Conservation (phyloP, 2,329 filamentous ascomycete species). For the Elsinoe batatas region DNA sequence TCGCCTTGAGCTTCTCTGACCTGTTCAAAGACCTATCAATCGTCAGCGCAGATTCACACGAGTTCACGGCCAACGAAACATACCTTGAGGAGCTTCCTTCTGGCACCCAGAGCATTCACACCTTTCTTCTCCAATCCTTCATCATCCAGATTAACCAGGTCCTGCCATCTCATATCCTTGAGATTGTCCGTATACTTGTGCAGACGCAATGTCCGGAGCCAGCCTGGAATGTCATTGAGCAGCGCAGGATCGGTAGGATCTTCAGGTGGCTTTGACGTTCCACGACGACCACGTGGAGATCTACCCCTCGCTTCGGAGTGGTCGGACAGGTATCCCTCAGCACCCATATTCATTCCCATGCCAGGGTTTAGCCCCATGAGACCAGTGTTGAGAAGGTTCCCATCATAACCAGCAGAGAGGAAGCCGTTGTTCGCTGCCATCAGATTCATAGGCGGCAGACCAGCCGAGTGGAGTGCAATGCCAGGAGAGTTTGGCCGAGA, state of each 20-base stretch:
- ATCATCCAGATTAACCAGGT: slow-evolving; percentile 84
- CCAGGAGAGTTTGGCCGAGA: slow-evolving; percentile 87
- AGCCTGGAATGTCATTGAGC: slow-evolving; percentile 89
- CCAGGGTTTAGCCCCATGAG: slow-evolving; percentile 63
- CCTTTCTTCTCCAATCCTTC: slow-evolving; percentile 85
- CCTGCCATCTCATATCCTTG: slow-evolving; percentile 95
- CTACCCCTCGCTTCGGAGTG: slow-evolving; percentile 83
- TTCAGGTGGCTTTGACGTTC: slow-evolving; percentile 94
- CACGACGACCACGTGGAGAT: slow-evolving; percentile 82
- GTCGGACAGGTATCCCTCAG: slow-evolving; percentile 84
- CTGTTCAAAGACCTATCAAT: slow-evolving; percentile 72
- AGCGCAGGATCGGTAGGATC: slow-evolving; percentile 87
- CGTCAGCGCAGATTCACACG: slow-evolving; percentile 23
- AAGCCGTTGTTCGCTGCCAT: slow-evolving; percentile 94
- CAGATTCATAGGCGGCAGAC: slow-evolving; percentile 53
- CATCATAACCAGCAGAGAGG: slow-evolving; percentile 70
- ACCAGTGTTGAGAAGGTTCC: slow-evolving; percentile 60
- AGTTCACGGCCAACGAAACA: slow-evolving; percentile 16
- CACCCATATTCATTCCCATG: slow-evolving; percentile 48
- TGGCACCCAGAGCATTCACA: slow-evolving; percentile 86
- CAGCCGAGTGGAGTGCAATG: slow-evolving; percentile 58
- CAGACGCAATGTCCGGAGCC: slow-evolving; percentile 85
- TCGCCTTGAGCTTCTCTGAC: slow-evolving; percentile 56
- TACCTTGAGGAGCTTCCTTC: slow-evolving; percentile 96
- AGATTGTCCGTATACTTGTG: slow-evolving; percentile 99